Conservation (phyloP, 2,329 filamentous ascomycete species). For the Phaeosphaeria sp. region DNA sequence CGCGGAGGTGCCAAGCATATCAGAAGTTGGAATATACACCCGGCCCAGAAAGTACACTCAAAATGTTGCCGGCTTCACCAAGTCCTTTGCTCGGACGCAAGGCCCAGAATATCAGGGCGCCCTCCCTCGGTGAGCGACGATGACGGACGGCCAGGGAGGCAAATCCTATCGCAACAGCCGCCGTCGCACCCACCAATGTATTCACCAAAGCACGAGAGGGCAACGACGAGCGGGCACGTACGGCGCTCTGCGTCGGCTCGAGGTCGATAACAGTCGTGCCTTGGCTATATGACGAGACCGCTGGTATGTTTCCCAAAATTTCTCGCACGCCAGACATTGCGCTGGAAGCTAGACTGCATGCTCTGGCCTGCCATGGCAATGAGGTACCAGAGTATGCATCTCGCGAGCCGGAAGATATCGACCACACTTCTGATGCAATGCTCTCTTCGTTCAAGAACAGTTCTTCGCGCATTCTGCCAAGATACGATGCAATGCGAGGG, state of each 20-base stretch:
- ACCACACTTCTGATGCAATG: constrained; percentile 35
- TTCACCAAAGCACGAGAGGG: constrained; percentile 38
- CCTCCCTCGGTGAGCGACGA: constrained; percentile 40
- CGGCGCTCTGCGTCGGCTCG: constrained; percentile 11
- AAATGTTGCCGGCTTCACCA: constrained; percentile 42
- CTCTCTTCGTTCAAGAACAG: constrained; percentile 32
- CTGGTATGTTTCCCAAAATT: constrained; percentile 28
- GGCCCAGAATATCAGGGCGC: constrained; percentile 45
- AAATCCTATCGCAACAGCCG: constrained; percentile 30
- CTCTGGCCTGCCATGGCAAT: constrained; percentile 35
- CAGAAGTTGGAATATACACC: constrained; percentile 19
- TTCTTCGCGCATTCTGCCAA: constrained; percentile 42
- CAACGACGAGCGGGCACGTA: constrained; percentile 27
- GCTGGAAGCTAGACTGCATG: constrained; percentile 16
- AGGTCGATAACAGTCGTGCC: constrained; percentile 14
- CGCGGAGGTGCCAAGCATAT: constrained; percentile 1
- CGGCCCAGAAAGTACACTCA: constrained; percentile 35
- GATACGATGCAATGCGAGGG: constrained; percentile 47
- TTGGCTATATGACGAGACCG: constrained; percentile 27
- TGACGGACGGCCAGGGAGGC: constrained; percentile 40
- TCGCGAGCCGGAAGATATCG: constrained; percentile 23
- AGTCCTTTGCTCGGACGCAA: constrained; percentile 30
- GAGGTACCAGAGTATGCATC: constrained; percentile 2
- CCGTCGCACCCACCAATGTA: constrained; percentile 27
- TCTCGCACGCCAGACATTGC: constrained; percentile 24